Evolutionary conservation across 2,329 filamentous ascomycete genomes (phyloP), one percentile per base, ranked within the genome.

Genomic region (Claviceps digitariae): DNA sequence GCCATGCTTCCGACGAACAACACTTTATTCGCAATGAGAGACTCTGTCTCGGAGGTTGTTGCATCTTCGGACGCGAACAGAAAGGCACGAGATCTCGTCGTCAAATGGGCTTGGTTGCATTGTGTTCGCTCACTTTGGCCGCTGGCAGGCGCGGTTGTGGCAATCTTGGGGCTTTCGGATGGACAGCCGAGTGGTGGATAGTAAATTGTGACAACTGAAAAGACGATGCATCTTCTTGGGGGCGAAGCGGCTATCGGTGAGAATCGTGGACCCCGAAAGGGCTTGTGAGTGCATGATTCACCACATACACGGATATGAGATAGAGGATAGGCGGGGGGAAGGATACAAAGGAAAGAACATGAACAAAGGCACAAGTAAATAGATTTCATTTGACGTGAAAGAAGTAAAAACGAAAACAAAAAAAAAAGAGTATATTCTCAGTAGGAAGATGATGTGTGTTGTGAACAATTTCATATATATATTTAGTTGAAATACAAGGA

Each of bases 1-100:
- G n/a, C 50, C 8, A 55, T 55, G 54, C 15, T 21, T 10, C 40
- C 54, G 4, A 55, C 54, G 3, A 55, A 55, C 34, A 50, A 55
- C 21, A 45, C 23, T 12, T 23, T 55, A 1, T 53, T 53, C 15
- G 47, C 23, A 17, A 27, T 55, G 4, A 40, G 36, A 4, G n/a
- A 20, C 1, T 50, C 51, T 3, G 29, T 2, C 2, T 34, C 46
- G 25, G 46, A 12, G 15, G 13, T 34, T 29, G 23, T 25, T n/a
- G 51, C 49, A 38, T n/a, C 34, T 6, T 4, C 29, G 15, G 23
- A 15, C 15, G 44, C 21, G 13, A 31, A 46, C n/a, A 7, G 3
- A 17, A 29, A 4, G 27, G 54, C 43, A 8, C 20, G 47, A 20
- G 23, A 21, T 25, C 41, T 55, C 8, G 31, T 55, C 12, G 43